These are phyloP conservation scores for Sordariomycetes sp. DNA, from an alignment of 2,329 filamentous ascomycete species.

Conservation along the genomic window DNA sequence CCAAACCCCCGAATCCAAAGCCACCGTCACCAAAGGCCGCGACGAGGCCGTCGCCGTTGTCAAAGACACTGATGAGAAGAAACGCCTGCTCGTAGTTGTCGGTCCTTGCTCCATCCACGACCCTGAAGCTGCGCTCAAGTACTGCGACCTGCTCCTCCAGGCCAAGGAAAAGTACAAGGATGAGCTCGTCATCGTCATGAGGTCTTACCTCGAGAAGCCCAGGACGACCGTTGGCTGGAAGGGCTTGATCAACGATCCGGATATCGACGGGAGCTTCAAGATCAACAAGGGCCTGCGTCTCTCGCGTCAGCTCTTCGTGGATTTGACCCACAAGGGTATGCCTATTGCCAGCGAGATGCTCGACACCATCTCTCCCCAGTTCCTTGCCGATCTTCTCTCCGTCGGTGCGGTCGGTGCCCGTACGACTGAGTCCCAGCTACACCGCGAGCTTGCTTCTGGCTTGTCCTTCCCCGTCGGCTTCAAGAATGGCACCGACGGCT, in stretches of 20 bases:
- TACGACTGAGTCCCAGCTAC: constrained; percentile 92
- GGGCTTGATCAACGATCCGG: constrained; percentile 95
- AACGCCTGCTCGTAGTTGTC: constrained; percentile 63
- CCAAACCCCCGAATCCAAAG: constrained; percentile 45
- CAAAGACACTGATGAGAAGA: constrained; percentile 53
- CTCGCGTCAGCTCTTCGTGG: constrained; percentile 84
- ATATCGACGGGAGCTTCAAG: constrained; percentile 97
- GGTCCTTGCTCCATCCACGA: constrained; percentile 98
- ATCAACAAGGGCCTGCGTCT: constrained; percentile 94
- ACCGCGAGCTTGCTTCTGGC: constrained; percentile 88
- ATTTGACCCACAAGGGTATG: constrained; percentile 87
- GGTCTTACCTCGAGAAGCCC: constrained; percentile 96
- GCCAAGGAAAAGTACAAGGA: constrained; percentile 82
- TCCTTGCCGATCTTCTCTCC: constrained; percentile 83
- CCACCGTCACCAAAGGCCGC: constrained; percentile 52
- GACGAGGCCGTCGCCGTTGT: constrained; percentile 61
- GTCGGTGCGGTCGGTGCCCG: constrained; percentile 92
- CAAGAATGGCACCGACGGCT: constrained; percentile 98
- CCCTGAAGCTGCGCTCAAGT: constrained; percentile 79
- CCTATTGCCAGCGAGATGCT: constrained; percentile 96
- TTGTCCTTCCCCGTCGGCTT: constrained; percentile 96
- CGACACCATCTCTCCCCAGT: constrained; percentile 96
- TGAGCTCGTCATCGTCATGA: constrained; percentile 93
- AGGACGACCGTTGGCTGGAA: constrained; percentile 98
- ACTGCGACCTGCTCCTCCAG: constrained; percentile 75